Conservation (phyloP, 345 rosid genomes). For the Jatropha curcas region DNA sequence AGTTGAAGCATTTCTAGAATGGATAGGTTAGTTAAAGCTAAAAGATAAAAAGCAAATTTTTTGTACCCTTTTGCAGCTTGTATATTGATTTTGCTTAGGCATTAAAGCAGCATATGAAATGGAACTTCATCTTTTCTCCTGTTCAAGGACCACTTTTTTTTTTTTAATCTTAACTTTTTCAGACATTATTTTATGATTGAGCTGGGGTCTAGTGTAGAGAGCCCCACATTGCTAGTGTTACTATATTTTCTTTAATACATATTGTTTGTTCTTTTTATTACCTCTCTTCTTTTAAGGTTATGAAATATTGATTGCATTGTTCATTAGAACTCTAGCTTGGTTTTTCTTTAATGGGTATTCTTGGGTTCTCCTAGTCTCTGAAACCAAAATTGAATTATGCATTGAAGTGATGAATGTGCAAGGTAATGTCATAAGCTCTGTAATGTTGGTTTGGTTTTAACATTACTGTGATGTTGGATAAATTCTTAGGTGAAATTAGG, state of each 20-base stretch:
- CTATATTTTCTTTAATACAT: not conserved
- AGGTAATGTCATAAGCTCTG: not conserved
- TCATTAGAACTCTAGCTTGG: not conserved
- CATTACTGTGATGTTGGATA: no score
- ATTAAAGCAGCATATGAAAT: conserved; percentile 22
- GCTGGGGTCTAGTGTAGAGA: not conserved
- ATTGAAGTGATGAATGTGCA: not conserved
- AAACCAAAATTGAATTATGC: not conserved
- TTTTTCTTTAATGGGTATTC: not conserved
- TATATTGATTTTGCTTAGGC: conserved; percentile 25
- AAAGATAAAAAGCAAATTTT: conserved; percentile 10
- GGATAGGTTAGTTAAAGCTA: conserved; percentile 7
- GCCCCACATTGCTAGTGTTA: not conserved
- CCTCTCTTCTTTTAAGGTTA: not conserved
- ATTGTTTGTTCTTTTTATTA: not conserved
- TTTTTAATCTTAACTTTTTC: not conserved
- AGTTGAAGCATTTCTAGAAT: conserved; percentile 12
- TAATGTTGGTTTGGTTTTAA: no score
- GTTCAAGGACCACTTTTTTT: not conserved
- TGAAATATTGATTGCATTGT: not conserved
- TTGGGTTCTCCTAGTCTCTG: not conserved
- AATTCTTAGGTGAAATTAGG: no score
- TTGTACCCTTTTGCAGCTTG: conserved; percentile 19
- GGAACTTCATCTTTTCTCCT: not conserved
- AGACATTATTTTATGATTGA: not conserved